A percentile compares a stretch with the other conserved stretches of the same genome.
Evolutionary conservation across 257 asterid genomes (phyloP).

Genomic region (Solanum okadae): DNA sequence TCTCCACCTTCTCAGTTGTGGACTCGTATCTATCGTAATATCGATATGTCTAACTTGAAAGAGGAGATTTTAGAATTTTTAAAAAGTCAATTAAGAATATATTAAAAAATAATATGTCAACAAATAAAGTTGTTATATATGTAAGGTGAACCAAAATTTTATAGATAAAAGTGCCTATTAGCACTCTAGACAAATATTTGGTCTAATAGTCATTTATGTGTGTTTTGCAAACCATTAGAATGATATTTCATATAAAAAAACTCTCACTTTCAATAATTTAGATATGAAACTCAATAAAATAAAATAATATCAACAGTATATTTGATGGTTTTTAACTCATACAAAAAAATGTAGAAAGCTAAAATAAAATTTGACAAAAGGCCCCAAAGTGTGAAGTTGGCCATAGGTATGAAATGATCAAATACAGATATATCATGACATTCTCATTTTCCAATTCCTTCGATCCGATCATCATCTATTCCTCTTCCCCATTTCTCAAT

Average conservation of each 20-base stretch:
- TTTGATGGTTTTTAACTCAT: no score
- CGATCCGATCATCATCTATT: not conserved
- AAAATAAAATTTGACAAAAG: not conserved
- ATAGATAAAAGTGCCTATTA: not conserved
- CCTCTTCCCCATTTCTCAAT: not conserved
- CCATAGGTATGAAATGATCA: not conserved
- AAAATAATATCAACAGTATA: no score
- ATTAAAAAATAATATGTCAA: no score
- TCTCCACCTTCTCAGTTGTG: no score
- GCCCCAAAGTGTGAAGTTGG: not conserved
- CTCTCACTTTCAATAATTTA: not conserved
- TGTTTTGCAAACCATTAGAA: not conserved
- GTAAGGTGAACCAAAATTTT: no score
- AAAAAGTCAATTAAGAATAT: no score
- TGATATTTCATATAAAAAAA: not conserved
- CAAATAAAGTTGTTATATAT: no score
- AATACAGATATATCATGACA: not conserved
- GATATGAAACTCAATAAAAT: not conserved
- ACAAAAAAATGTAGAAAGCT: no score
- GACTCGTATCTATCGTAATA: no score
- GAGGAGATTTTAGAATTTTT: no score
- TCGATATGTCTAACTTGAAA: no score
- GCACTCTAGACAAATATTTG: not conserved
- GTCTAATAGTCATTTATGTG: no score
- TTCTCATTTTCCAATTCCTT: not conserved